Conservation (phyloP, 2,329 filamentous ascomycete species). For the Paraconiothyrium brasiliense region DNA sequence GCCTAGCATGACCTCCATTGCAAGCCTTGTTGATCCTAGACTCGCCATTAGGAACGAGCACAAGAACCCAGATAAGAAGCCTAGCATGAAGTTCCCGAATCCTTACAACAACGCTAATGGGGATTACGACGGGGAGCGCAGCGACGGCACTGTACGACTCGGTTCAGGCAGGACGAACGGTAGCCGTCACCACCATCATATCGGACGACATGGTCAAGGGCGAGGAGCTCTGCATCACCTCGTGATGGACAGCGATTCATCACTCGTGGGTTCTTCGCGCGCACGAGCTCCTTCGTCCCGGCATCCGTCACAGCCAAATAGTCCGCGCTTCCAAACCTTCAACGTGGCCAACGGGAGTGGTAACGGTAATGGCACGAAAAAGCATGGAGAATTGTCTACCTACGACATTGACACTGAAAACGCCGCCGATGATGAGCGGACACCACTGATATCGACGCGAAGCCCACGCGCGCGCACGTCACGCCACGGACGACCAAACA, state of each 20-base stretch:
- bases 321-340: constrained; percentile 65
- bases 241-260: constrained; percentile 63
- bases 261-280: constrained; percentile 77
- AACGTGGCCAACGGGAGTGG: constrained; percentile 48
- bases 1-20: constrained; percentile 86
- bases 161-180: constrained; percentile 59
- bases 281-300: constrained; percentile 67
- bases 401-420: constrained; percentile 86
- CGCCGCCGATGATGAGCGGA: constrained; percentile 85
- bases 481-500: constrained; percentile 58
- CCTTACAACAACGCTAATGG: constrained; percentile 72
- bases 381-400: constrained; percentile 69
- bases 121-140: constrained; percentile 55
- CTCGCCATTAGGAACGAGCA: constrained; percentile 68
- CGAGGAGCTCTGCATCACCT: constrained; percentile 75
- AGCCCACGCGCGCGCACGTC: constrained; percentile 62
- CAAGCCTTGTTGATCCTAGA: constrained; percentile 70
- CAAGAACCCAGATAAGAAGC: constrained; percentile 75
- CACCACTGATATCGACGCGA: constrained; percentile 77
- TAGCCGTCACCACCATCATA: constrained; percentile 81
- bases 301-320: constrained; percentile 73
- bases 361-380: constrained; percentile 55
- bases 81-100: constrained; percentile 93
- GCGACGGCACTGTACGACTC: constrained; percentile 49
- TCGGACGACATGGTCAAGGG: constrained; percentile 79